Evolutionary conservation across 495 filamentous ascomycete species (phyloP), one percentile per base, ranked within the genome.

Genomic region (Penicillium bovifimosum): DNA sequence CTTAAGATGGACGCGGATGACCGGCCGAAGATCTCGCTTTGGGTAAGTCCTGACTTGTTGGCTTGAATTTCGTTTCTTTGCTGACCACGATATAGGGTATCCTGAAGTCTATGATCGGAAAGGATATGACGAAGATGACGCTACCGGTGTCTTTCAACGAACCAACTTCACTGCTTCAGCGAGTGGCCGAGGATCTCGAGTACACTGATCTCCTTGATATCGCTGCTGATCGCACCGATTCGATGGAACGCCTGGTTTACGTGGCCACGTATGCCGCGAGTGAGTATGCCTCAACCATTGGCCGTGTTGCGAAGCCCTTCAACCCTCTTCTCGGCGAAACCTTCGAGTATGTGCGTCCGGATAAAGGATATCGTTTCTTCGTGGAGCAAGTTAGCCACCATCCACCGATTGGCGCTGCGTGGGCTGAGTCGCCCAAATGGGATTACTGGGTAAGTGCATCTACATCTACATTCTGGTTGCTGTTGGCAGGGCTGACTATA

Each of bases 51-150:
- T 32, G 11, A 6, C 14, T 34, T n/a, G n/a, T 38, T 14, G 18
- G 41, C 9, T 2, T 39, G 8, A 33, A 11, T 33, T 10, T 43
- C 9, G 32, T 41, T n/a, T 45, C 48, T 38, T 20, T 16, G 51
- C 24, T 43, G 9, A 71, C 72, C 14, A 17, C 47, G 43, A 9
- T n/a, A 47, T 54, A 97, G 92, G 85, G 86, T 51, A 96, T 98
- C 55, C 71, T 98, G 42, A 97, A 97, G 76, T 98, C 93, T 35
- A 98, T 98, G 93, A 96, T 98, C 61, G 93, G 93, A 50, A 98
- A 97, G 67, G 93, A 98, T 65, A 97, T 98, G 93, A 98, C 93
- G 16, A 96, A 91, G 74, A 97, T 98, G 93, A 98, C 93, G 2
- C 77, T 98, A 5, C 93, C 93, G 0, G 93, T 98, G 5, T 96